phyloP scores from a whole-genome alignment of 208 protist species.

The Trypanosoma grayi region DNA sequence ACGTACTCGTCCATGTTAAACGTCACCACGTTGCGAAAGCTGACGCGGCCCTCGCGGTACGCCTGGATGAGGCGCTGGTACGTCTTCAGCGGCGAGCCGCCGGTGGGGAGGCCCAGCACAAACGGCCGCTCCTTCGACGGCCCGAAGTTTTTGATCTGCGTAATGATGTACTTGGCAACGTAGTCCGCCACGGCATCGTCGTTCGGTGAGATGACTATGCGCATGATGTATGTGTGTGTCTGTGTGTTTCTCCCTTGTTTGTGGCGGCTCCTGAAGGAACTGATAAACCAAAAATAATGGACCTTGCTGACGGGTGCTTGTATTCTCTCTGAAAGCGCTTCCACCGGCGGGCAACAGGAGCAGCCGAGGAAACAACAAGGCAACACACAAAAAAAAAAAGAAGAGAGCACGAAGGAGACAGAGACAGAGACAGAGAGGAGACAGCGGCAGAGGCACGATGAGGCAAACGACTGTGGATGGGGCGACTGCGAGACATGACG shows the following conservation, averaged over 20 bases:
- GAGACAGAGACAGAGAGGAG: not conserved
- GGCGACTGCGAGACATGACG: no score
- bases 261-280: no score
- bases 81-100: conserved; percentile 81
- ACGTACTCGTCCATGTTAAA: conserved; percentile 98
- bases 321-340: no score
- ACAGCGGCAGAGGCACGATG: not conserved
- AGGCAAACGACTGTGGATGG: no score
- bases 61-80: conserved; percentile 90
- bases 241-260: no score
- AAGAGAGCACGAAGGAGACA: not conserved
- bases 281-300: no score
- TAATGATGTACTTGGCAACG: conserved; percentile 83
- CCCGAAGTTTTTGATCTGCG: conserved; percentile 82
- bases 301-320: no score
- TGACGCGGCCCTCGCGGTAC: conserved; percentile 80
- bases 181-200: conserved; percentile 66
- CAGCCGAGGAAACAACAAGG: conserved; percentile 13
- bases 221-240: conserved; percentile 52
- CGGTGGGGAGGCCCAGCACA: conserved; percentile 93
- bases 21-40: conserved; percentile 92
- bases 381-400: conserved; percentile 19
- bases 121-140: conserved; percentile 81
- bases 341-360: no score
- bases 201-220: conserved; percentile 86